Evolutionary conservation across 164 flowering plant genomes (phyloP).

Genomic region (Vitis riparia): DNA sequence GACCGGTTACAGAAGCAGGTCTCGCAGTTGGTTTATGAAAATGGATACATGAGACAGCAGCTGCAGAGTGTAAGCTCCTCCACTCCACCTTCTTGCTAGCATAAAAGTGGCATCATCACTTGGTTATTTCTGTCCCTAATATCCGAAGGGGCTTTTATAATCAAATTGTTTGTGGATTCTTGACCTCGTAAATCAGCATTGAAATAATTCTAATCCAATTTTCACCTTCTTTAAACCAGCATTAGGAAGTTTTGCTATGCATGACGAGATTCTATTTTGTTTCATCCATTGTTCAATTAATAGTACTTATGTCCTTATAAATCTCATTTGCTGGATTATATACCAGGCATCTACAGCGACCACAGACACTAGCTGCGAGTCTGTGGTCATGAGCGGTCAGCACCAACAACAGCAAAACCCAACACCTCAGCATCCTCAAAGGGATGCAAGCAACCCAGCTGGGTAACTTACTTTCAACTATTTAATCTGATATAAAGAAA

Average conservation of each 20-base stretch:
- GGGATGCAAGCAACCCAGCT: constrained; percentile 91
- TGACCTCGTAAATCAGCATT: too few relatives aligned
- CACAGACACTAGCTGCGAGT: constrained; percentile 85
- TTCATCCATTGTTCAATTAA: too few relatives aligned
- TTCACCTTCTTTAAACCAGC: too few relatives aligned
- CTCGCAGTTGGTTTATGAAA: constrained; percentile 76
- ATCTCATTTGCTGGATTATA: neutral
- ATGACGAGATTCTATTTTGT: too few relatives aligned
- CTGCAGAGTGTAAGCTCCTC: constrained; percentile 49
- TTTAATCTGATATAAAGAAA: neutral
- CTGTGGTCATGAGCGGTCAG: constrained; percentile 84
- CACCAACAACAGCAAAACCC: constrained; percentile 75
- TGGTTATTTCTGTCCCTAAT: constrained; percentile 1
- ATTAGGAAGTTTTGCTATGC: too few relatives aligned
- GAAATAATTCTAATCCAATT: too few relatives aligned
- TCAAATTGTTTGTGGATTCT: too few relatives aligned
- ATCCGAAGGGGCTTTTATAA: too few relatives aligned
- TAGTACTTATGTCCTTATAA: neutral
- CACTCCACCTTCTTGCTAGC: neutral
- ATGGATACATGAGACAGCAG: constrained; percentile 76
- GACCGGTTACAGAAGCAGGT: constrained; percentile 92
- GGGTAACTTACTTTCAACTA: constrained; percentile 39
- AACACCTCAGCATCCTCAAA: constrained; percentile 62
- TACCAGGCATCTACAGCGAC: constrained; percentile 57
- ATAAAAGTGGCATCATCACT: neutral